These are phyloP conservation scores for Alternaria gansuensis DNA, from an alignment of 2,329 filamentous ascomycete species.

Conservation along the genomic window DNA sequence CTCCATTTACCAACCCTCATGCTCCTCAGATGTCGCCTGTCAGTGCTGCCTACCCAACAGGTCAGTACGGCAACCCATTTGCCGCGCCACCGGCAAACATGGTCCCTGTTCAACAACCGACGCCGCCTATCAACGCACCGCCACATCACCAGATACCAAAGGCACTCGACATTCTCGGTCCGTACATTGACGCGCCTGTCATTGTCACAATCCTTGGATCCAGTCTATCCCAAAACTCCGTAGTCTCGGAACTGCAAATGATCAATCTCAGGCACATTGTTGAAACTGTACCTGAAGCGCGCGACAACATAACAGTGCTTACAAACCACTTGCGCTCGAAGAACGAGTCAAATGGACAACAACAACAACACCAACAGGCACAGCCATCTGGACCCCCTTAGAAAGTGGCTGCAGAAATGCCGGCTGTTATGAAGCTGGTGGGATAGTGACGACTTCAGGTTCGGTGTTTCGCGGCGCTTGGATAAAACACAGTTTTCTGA, in stretches of 20 bases:
- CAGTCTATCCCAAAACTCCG: constrained; percentile 41
- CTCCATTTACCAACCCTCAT: constrained; percentile 44
- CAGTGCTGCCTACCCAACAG: constrained; percentile 34
- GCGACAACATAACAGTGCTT: constrained; percentile 61
- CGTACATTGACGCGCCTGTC: constrained; percentile 54
- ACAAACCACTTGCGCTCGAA: constrained; percentile 34
- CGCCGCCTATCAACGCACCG: constrained; percentile 24
- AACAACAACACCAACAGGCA: constrained; percentile 5
- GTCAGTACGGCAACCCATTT: constrained; percentile 37
- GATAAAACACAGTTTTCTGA: neutral
- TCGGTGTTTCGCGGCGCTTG: constrained; percentile 10
- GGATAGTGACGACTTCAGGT: neutral
- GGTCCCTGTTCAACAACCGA: constrained; percentile 20
- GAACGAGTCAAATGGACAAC: constrained; percentile 14
- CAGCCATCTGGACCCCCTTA: constrained; percentile 13
- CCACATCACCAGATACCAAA: constrained; percentile 48
- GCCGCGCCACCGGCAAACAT: constrained; percentile 24
- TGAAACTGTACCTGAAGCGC: constrained; percentile 69
- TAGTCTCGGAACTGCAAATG: constrained; percentile 67
- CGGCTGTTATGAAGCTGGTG: neutral
- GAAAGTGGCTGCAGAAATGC: neutral
- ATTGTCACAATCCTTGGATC: constrained; percentile 51
- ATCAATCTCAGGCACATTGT: constrained; percentile 75
- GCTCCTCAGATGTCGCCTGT: constrained; percentile 50
- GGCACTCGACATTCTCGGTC: constrained; percentile 55